Percentiles rank a stretch among this genome's conserved stretches.
These are phyloP conservation scores for Kuraishia piskuri DNA, from an alignment of 805 yeast species.

Conservation along the genomic window DNA sequence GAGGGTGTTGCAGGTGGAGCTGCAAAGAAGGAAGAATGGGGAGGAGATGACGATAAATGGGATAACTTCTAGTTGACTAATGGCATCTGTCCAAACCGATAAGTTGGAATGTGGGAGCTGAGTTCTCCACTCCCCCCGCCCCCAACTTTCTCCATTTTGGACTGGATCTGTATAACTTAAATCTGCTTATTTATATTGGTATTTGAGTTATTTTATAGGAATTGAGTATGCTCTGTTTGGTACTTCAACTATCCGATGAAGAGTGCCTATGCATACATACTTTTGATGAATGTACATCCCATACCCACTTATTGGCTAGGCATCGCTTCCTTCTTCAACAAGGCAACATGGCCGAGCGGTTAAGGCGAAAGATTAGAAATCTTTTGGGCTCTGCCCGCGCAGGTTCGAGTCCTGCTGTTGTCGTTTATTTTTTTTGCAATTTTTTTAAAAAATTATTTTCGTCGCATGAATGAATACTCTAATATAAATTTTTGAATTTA, in stretches of 20 bases:
- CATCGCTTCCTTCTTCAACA: not conserved
- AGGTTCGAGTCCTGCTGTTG: slow-evolving; percentile 9
- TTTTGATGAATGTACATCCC: too few species aligned
- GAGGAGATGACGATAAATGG: slow-evolving; percentile 51
- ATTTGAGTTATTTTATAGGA: not conserved
- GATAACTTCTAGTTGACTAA: slow-evolving; percentile 45
- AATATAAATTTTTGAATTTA: too few species aligned
- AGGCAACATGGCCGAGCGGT: slow-evolving; percentile 52
- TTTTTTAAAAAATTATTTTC: not conserved
- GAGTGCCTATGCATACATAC: too few species aligned
- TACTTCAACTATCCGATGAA: too few species aligned
- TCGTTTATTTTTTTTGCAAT: slow-evolving; percentile 3
- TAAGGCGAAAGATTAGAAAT: slow-evolving; percentile 57
- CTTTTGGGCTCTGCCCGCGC: slow-evolving; percentile 17
- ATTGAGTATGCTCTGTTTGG: not conserved
- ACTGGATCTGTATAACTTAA: not conserved
- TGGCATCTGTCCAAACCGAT: slow-evolving; percentile 12
- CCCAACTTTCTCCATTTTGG: not conserved
- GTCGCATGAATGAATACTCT: too few species aligned
- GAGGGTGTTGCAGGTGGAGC: slow-evolving; percentile 35
- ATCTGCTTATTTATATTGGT: too few species aligned
- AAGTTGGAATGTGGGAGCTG: not conserved
- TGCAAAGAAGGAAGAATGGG: slow-evolving; percentile 28
- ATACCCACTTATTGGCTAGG: not conserved
- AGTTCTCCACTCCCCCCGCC: too few species aligned